These are phyloP conservation scores for Fusarium continuum DNA, from an alignment of 2,329 filamentous ascomycete species.

Conservation along the genomic window DNA sequence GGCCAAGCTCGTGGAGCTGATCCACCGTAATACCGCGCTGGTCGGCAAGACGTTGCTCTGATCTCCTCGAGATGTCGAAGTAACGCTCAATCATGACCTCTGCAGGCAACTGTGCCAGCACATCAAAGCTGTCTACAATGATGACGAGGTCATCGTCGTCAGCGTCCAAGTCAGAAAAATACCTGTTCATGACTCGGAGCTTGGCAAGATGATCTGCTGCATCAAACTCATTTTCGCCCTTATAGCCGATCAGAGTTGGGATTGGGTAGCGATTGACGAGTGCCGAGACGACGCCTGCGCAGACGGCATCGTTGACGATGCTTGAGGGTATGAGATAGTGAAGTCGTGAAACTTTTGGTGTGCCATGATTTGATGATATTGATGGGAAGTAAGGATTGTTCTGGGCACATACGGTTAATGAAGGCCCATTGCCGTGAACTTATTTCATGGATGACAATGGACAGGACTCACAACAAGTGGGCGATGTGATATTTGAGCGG, in stretches of 20 bases:
- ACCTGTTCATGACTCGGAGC: constrained; percentile 24
- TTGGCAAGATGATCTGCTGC: constrained; percentile 35
- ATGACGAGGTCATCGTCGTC: constrained; percentile 36
- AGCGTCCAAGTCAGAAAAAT: constrained; percentile 4
- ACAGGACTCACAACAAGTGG: neutral
- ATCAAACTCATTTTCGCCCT: constrained; percentile 32
- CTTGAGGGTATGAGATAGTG: constrained; percentile 36
- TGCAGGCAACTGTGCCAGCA: constrained; percentile 37
- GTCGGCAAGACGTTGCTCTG: constrained; percentile 32
- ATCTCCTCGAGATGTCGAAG: constrained; percentile 20
- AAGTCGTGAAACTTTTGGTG: constrained; percentile 2
- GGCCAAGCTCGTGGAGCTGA: neutral
- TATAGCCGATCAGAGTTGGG: constrained; percentile 30
- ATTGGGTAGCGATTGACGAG: constrained; percentile 34
- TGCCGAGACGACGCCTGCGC: constrained; percentile 23
- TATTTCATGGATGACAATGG: too few species aligned
- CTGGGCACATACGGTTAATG: neutral
- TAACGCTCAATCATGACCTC: constrained; percentile 36
- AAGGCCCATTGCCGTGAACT: too few species aligned
- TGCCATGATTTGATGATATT: neutral
- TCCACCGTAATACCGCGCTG: constrained; percentile 27
- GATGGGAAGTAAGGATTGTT: neutral
- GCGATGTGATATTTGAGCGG: neutral
- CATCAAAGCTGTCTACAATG: constrained; percentile 37
- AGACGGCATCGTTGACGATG: constrained; percentile 19